Conservation (phyloP, 2,329 filamentous ascomycete genomes). For the Xylariaceae sp. region DNA sequence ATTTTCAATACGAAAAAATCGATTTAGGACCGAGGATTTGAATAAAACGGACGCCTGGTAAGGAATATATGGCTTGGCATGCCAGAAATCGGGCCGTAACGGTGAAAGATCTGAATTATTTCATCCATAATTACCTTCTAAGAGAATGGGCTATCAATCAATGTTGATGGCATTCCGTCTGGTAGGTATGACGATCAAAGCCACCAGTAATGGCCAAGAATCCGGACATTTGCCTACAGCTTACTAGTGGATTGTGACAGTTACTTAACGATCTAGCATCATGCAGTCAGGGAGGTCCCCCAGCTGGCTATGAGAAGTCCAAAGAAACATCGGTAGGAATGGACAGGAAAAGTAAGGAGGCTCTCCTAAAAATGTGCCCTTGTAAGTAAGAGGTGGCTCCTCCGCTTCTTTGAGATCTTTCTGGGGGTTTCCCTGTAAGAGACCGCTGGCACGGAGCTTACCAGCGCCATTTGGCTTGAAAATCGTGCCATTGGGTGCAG, state of each 20-base stretch:
- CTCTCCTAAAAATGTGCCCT: conserved; percentile 15
- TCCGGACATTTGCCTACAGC: conserved; percentile 11
- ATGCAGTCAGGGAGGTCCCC: neutral
- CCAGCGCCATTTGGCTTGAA: conserved; percentile 8
- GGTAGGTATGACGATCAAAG: conserved; percentile 24
- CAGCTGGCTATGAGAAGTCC: conserved; percentile 5
- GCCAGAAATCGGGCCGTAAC: conserved; percentile 9
- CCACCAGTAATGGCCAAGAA: conserved; percentile 13
- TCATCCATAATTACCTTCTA: conserved; percentile 5
- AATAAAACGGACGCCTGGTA: no score
- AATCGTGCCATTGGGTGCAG: conserved; percentile 5
- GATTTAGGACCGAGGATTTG: no score
- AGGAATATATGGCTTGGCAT: neutral
- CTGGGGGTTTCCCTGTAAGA: conserved; percentile 18
- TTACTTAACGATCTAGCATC: neutral
- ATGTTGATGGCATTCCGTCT: conserved; percentile 23
- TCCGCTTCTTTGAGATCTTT: conserved; percentile 5
- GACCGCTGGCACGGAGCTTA: conserved; percentile 6
- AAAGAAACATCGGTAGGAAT: conserved; percentile 14
- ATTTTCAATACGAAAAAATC: no score
- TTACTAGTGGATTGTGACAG: conserved; percentile 3
- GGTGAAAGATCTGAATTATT: neutral
- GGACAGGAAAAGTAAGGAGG: conserved; percentile 21
- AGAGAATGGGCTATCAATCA: conserved; percentile 17
- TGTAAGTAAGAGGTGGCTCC: neutral